Percentiles rank a stretch among this genome's conserved stretches.
phyloP scores from a whole-genome alignment of 768 basidiomycete species.

The Kwoniella europaea region DNA sequence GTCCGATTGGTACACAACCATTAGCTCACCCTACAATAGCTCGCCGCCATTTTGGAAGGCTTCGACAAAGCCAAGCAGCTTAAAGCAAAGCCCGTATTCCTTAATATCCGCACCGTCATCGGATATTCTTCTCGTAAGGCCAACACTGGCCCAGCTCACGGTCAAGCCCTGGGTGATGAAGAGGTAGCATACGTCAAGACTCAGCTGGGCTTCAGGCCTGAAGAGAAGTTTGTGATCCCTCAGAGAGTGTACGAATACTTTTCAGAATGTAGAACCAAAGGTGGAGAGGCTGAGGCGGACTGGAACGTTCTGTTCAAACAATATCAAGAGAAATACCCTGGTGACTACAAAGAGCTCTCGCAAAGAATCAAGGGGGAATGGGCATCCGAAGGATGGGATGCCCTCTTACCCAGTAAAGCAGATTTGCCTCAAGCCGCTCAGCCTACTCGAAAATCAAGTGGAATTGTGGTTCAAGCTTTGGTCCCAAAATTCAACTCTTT shows the following conservation, averaged over 20 bases:
- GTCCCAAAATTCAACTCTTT: conserved; percentile 44
- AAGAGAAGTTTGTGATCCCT: conserved; percentile 48
- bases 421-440: conserved; percentile 34
- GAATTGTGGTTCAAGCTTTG: conserved; percentile 46
- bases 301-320: conserved; percentile 43
- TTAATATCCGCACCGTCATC: conserved; percentile 56
- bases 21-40: conserved; percentile 21
- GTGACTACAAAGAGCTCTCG: conserved; percentile 37
- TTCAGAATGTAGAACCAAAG: conserved; percentile 38
- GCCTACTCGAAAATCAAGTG: conserved; percentile 48
- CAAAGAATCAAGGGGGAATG: conserved; percentile 40
- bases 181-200: conserved; percentile 55
- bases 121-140: conserved; percentile 49
- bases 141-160: conserved; percentile 50
- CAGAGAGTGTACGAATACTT: conserved; percentile 55
- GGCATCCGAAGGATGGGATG: conserved; percentile 39
- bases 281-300: conserved; percentile 40
- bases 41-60: conserved; percentile 46
- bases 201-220: conserved; percentile 48
- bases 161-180: conserved; percentile 52
- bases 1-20: neutral
- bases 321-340: conserved; percentile 40
- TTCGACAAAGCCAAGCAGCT: conserved; percentile 48
- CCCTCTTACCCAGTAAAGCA: conserved; percentile 38
- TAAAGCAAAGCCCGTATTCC: conserved; percentile 52